Evolutionary conservation across 805 yeast species (phyloP), one percentile per base, ranked within the genome.

Genomic region (Jamesozyma jinghongensis): DNA sequence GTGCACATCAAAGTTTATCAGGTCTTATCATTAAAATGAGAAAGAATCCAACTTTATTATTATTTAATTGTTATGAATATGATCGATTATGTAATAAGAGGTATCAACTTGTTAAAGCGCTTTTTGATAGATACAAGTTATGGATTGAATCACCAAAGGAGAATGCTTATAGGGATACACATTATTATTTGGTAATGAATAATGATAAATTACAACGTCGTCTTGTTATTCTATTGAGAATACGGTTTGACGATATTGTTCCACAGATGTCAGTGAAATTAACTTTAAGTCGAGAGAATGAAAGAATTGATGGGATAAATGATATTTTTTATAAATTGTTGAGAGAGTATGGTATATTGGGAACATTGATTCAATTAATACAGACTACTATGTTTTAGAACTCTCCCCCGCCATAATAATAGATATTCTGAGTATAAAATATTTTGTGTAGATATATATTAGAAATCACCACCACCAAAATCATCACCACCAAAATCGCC

Each of bases 401-500:
- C n/a, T n/a, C n/a, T n/a, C n/a, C n/a, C n/a, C n/a, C n/a, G n/a
- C n/a, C n/a, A 13, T 25, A 25, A 25, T 8, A 26, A 26, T 26
- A 8, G 12, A 12, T 26, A 26, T 26, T 12, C n/a, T n/a, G n/a
- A n/a, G n/a, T n/a, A n/a, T n/a, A n/a, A n/a, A 6, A 25, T n/a
- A 4, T 5, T 13, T 7, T 28, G 7, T 12, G 13, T 28, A 8
- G 5, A 11, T 7, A 8, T n/a, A 12, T 7, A 14, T 32, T 18
- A 37, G 26, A 40, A 49, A 19, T 49, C 51, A 14, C 45, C 51
- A 27, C 46, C 54, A 38, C 46, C 61, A 45, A 51, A 47, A 51
- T 56, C 28, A 20, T 57, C 51, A 29, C 62, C 61, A 26, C 56
- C 67, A 34, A 50, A 46, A 28, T 50, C 42, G 47, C 57, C 59